Evolutionary conservation across 1,284 basidiomycete species (phyloP), one percentile per base, ranked within the genome.

Genomic region (Mycena sp.): DNA sequence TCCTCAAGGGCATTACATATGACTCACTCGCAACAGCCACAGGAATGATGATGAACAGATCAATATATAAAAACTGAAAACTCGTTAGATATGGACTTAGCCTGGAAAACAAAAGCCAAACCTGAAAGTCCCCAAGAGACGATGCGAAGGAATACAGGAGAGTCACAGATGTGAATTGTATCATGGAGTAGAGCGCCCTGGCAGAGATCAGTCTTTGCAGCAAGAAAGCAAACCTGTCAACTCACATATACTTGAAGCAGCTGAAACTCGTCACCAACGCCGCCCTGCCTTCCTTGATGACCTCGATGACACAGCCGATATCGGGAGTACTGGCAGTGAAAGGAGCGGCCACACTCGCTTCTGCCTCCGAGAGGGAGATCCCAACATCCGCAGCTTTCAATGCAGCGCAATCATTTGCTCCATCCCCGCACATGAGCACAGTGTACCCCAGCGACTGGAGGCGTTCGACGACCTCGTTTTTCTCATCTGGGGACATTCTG

Each of bases 401-500:
- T 21, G 98, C 98, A 29, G 97, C 96, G 74, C 97, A 99, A 74
- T 99, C 98, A 76, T 99, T 99, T 6, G 98, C 98, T 29, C 98
- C 98, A 74, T 99, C 98, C 40, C 98, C 98, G 73, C 98, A 99
- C 91, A 99, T 99, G 6, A 98, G 86, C 12, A 99, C 97, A 0
- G 94, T 98, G 75, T 99, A 99, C 9, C 96, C 97, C 10, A 99
- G 85, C 4, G 86, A 83, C 74, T 99, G 98, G 23, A 99, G 83
- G 3, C 96, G 88, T 75, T 99, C 97, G 41, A 99, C 94, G 19
- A 99, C 88, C 76, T 99, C 98, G 72, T 99, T 98, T 82, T 99
- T 99, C 81, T 99, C 98, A 76, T 99, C 98, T 0, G 98, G 98
- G 17, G 97, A 99, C 98, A 99, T 99, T 26, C 98, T 88, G 10